A percentile compares a stretch with the other conserved stretches of the same genome.
These are phyloP conservation scores for Abrus pulchellus DNA, from an alignment of 306 rosid species.

Conservation along the genomic window DNA sequence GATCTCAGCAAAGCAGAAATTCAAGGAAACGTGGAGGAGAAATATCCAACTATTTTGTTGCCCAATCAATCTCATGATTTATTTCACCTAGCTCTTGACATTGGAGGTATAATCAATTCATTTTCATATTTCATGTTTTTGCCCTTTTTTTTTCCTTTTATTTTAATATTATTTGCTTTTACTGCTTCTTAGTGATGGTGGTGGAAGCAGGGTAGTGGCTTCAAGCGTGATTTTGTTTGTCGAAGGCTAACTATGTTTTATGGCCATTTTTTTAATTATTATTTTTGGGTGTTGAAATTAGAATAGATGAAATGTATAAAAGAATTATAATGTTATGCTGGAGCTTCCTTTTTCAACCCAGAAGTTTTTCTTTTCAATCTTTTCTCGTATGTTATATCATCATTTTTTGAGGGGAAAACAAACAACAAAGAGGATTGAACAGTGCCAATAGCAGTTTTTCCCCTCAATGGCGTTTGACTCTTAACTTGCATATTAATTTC, in stretches of 20 bases:
- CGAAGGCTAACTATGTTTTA: neutral
- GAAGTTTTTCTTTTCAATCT: slow-evolving; percentile 3
- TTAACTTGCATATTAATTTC: slow-evolving; percentile 2
- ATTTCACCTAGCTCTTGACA: slow-evolving; percentile 82
- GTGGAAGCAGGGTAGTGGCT: neutral
- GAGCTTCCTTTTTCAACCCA: neutral
- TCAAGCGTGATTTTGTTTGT: neutral
- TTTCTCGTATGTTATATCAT: neutral
- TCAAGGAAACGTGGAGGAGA: slow-evolving; percentile 74
- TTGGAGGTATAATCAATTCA: slow-evolving; percentile 66
- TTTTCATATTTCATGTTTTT: neutral
- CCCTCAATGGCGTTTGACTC: neutral
- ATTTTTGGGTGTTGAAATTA: neutral
- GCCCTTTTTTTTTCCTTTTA: neutral
- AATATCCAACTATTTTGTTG: slow-evolving; percentile 75
- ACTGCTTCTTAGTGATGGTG: neutral
- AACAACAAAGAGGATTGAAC: neutral
- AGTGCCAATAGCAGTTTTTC: neutral
- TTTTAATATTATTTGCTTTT: slow-evolving; percentile 14
- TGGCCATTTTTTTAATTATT: neutral
- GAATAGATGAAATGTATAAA: neutral
- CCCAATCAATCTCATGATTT: slow-evolving; percentile 90
- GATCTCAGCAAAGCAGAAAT: slow-evolving; percentile 91
- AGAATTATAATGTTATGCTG: neutral
- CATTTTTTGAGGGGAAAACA: neutral